Evolutionary conservation across 2,329 filamentous ascomycete species (phyloP), one percentile per base, ranked within the genome.

Genomic region (Penicillium sp.): DNA sequence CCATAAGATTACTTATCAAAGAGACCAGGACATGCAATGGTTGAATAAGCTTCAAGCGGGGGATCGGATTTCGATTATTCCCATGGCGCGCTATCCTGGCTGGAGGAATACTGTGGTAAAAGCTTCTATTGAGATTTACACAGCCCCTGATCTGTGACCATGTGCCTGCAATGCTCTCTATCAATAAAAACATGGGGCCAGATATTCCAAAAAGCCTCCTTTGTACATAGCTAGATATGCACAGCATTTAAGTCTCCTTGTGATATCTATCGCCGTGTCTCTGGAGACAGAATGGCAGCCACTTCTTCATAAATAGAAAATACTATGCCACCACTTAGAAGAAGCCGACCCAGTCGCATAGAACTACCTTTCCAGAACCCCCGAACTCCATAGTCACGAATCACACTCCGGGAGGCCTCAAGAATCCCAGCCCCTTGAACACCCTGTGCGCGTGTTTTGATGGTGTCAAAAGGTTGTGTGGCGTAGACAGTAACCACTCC

Each of bases 291-390:
- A 16, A 84, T 53, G 26, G 76, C 74, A 0, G 79, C 77, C 13
- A 81, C 77, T 55, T 81, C 79, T 64, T 87, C 84, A 63, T 86
- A 86, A 2, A 81, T 79, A 2, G 83, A 84, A 58, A 87, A 86
- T 1, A 87, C 69, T 55, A 87, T 86, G 0, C 85, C 85, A n/a
- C 85, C 86, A 60, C 82, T 84, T 41, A 88, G 78, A 0, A 88
- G 77, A 3, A 85, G 79, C 57, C 86, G 70, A 0, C 85, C 84
- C 23, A 89, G 64, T 52, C 86, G 76, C 86, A 89, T 88, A 0
- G 83, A 83, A 32, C 84, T 88, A 0, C 86, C 86, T 55, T 80
- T 83, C 85, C 85, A 89, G 57, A 88, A 84, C 0, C 81, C 85
- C 36, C 74, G 76, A 2, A 87, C 59, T 0, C 85, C 86, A 58